Evolutionary conservation across 768 basidiomycete genomes (phyloP).

Genomic region (Kwoniella sp.): DNA sequence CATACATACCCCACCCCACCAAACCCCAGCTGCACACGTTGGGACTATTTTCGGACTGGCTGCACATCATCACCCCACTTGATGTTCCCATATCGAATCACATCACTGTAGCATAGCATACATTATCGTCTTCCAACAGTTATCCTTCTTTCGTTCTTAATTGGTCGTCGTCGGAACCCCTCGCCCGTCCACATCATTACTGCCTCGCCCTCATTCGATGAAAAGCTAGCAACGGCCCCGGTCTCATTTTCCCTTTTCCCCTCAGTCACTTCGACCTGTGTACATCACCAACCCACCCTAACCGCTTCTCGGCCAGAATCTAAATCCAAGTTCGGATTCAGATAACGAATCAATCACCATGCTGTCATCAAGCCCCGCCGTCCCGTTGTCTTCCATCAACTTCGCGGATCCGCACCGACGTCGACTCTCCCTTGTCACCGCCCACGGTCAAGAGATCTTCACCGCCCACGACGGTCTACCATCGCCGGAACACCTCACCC

Average conservation of each 20-base stretch:
- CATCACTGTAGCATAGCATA: neutral
- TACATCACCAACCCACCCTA: neutral
- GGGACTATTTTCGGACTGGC: neutral
- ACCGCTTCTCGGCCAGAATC: neutral
- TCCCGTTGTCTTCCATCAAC: conserved; percentile 49
- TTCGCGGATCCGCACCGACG: conserved; percentile 33
- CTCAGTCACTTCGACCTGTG: conserved; percentile 2
- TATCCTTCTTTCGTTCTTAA: neutral
- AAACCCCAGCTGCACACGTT: neutral
- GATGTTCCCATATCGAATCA: too few species aligned
- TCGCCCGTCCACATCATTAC: neutral
- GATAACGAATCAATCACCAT: conserved; percentile 23
- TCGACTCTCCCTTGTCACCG: conserved; percentile 48
- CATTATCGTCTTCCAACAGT: neutral
- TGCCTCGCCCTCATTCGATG: neutral
- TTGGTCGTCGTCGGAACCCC: neutral
- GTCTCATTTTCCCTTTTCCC: neutral
- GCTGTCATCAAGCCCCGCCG: conserved; percentile 51
- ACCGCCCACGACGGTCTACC: conserved; percentile 50
- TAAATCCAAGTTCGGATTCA: neutral
- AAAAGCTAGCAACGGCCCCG: neutral
- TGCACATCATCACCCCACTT: neutral
- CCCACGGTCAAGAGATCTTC: conserved; percentile 39
- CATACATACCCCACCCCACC: neutral
- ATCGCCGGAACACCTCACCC: conserved; percentile 49